phyloP scores from a whole-genome alignment of 805 yeast species.

The Candida odintsovae region DNA sequence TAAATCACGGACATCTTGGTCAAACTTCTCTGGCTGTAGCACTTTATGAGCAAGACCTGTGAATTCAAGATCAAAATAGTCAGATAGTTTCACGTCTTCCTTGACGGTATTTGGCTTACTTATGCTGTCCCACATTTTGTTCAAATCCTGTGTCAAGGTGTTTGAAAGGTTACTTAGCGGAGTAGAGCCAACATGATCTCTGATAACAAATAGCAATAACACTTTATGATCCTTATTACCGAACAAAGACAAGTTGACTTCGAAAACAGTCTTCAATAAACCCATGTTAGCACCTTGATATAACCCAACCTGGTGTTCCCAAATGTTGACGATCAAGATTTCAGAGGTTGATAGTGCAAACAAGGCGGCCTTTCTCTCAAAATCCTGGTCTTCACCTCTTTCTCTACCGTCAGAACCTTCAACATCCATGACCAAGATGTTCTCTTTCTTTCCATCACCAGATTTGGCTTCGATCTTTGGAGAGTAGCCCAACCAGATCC shows the following conservation, averaged over 20 bases:
- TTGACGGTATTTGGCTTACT: slow-evolving; percentile 65
- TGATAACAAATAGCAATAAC: slow-evolving; percentile 75
- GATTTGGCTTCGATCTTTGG: slow-evolving; percentile 27
- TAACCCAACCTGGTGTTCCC: slow-evolving; percentile 96
- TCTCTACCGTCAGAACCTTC: slow-evolving; percentile 99
- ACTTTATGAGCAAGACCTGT: slow-evolving; percentile 81
- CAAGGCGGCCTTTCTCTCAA: slow-evolving; percentile 92
- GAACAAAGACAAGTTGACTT: slow-evolving; percentile 84
- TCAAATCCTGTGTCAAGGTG: slow-evolving; percentile 67
- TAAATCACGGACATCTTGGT: slow-evolving; percentile 49
- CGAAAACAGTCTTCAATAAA: slow-evolving; percentile 88
- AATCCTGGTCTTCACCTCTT: slow-evolving; percentile 97
- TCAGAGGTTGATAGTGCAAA: slow-evolving; percentile 93
- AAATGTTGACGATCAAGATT: slow-evolving; percentile 82
- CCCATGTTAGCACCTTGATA: slow-evolving; percentile 99
- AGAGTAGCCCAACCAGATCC: slow-evolving; percentile 70
- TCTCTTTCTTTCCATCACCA: slow-evolving; percentile 18
- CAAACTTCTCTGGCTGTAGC: slow-evolving; percentile 69
- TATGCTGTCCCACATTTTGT: slow-evolving; percentile 71
- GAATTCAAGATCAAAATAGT: slow-evolving; percentile 83
- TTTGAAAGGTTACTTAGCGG: slow-evolving; percentile 66
- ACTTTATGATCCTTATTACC: slow-evolving; percentile 60
- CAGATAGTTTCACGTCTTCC: slow-evolving; percentile 45
- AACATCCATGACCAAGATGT: slow-evolving; percentile 86
- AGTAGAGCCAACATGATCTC: slow-evolving; percentile 88